A percentile compares a stretch with the other conserved stretches of the same genome.
phyloP scores from a whole-genome alignment of 2,329 filamentous ascomycete species.

The Xylariaceae sp. region DNA sequence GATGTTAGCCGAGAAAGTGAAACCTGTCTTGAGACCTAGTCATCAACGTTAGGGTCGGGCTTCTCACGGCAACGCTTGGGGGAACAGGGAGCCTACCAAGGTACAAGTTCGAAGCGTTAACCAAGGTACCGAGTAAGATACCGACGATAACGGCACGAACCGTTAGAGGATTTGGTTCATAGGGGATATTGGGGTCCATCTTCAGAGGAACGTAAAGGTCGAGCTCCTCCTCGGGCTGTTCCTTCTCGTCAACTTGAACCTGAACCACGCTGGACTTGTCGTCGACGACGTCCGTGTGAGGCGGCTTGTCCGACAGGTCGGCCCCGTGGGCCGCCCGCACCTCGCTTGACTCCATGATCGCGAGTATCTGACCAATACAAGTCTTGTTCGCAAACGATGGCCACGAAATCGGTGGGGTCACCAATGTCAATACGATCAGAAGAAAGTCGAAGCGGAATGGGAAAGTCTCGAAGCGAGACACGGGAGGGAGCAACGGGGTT shows the following conservation, averaged over 20 bases:
- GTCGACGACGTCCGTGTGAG: constrained; percentile 12
- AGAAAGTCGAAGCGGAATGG: constrained; percentile 1
- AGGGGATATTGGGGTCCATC: constrained; percentile 33
- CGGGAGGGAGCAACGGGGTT: constrained; percentile 9
- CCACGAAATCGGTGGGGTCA: constrained; percentile 3
- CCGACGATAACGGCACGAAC: constrained; percentile 48
- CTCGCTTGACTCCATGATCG: constrained; percentile 26
- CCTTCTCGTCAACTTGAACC: constrained; percentile 27
- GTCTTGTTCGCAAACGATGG: constrained; percentile 16
- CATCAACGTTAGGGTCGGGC: constrained; percentile 5
- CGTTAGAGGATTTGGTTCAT: constrained; percentile 42
- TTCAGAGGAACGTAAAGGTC: constrained; percentile 39
- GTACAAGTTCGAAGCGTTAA: constrained; percentile 55
- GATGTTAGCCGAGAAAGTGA: constrained; percentile 41
- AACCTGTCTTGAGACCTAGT: constrained; percentile 42
- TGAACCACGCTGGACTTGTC: constrained; percentile 22
- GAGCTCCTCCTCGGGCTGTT: constrained; percentile 30
- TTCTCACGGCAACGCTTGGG: neutral
- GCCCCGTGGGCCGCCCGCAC: constrained; percentile 21
- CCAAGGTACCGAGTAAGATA: constrained; percentile 47
- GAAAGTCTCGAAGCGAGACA: neutral
- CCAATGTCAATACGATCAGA: constrained; percentile 7
- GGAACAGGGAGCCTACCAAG: constrained; percentile 41
- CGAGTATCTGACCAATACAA: constrained; percentile 18
- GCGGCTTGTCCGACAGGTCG: constrained; percentile 18